Evolutionary conservation across 2,329 filamentous ascomycete species (phyloP).

Genomic region (Aspergillus sclerotialis): DNA sequence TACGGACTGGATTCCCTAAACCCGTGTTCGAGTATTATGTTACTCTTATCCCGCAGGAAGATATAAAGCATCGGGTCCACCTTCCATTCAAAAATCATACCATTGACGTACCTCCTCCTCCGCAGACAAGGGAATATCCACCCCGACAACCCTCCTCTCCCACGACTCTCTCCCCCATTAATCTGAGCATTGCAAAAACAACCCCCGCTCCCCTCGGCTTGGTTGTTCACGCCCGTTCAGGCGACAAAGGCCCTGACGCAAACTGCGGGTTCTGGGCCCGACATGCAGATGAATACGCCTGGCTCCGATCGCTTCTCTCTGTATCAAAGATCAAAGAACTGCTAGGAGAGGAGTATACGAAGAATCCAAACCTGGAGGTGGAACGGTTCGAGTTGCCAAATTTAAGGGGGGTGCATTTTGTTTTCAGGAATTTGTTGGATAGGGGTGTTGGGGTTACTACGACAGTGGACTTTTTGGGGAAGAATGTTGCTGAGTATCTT

Average conservation of each 20-base stretch:
- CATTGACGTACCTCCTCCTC: constrained; percentile 13
- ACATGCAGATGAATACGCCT: constrained; percentile 36
- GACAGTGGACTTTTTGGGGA: constrained; percentile 31
- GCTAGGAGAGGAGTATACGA: constrained; percentile 16
- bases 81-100: constrained; percentile 16
- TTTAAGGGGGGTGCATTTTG: constrained; percentile 31
- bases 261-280: constrained; percentile 44
- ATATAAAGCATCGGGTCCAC: constrained; percentile 19
- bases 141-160: constrained; percentile 12
- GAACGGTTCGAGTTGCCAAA: constrained; percentile 43
- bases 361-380: constrained; percentile 17
- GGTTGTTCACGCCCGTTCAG: constrained; percentile 31
- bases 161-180: constrained; percentile 7
- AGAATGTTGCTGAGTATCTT: constrained; percentile 32
- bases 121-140: constrained; percentile 9
- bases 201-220: constrained; percentile 21
- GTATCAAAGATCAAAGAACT: constrained; percentile 12
- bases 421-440: constrained; percentile 30
- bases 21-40: constrained; percentile 28
- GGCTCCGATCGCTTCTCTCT: constrained; percentile 27
- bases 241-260: constrained; percentile 40
- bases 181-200: too few relatives aligned
- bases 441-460: constrained; percentile 25
- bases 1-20: constrained; percentile 27
- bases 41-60: constrained; percentile 17